A percentile compares a stretch with the other conserved stretches of the same genome.
These are phyloP conservation scores for Smallanthus sonchifolius DNA, from an alignment of 129 eudicot species.

Conservation along the genomic window DNA sequence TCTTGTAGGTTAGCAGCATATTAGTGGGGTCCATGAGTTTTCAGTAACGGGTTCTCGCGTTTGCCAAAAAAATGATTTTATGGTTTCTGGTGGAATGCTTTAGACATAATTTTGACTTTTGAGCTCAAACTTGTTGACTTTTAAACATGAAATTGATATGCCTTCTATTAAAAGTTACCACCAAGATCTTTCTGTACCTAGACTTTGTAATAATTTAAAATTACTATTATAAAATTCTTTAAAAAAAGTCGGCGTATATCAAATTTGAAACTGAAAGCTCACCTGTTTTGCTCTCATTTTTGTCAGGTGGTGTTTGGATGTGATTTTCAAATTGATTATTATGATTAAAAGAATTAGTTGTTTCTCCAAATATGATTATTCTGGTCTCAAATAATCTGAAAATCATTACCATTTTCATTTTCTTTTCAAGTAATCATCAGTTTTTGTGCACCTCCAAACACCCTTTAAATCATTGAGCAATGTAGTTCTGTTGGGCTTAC, in stretches of 20 bases:
- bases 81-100: not conserved
- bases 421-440: not conserved
- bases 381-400: not conserved
- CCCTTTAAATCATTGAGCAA: not conserved
- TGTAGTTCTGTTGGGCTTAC: not conserved
- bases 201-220: not conserved
- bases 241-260: not conserved
- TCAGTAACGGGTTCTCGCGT: too few relatives aligned
- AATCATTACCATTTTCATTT: not conserved
- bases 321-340: too few relatives aligned
- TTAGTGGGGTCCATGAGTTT: too few relatives aligned
- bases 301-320: too few relatives aligned
- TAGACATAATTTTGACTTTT: not conserved
- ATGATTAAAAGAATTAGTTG: too few relatives aligned
- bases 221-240: too few relatives aligned
- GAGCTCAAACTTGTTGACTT: not conserved
- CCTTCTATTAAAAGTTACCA: conserved; percentile 3
- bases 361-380: too few relatives aligned
- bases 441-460: not conserved
- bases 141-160: not conserved
- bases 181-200: conserved; percentile 1
- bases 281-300: not conserved
- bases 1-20: too few relatives aligned
- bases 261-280: not conserved
- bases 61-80: not conserved